These are phyloP conservation scores for Epichloe gansuensis DNA, from an alignment of 2,329 filamentous ascomycete species.

Conservation along the genomic window DNA sequence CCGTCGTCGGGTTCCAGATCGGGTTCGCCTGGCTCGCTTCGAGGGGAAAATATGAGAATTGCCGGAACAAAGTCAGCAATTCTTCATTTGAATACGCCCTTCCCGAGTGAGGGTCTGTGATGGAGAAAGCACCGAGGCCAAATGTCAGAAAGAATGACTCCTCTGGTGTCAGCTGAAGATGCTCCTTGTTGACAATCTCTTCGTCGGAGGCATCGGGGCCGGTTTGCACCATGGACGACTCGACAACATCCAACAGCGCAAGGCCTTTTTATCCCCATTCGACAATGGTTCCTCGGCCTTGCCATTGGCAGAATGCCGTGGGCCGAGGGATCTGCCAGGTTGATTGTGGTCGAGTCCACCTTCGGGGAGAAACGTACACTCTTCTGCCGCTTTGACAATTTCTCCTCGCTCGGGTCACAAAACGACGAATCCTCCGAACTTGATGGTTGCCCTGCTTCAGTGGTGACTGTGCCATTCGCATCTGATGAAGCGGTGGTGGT, in stretches of 20 bases:
- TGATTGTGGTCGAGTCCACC: slow-evolving; percentile 52
- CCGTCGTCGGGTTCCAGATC: slow-evolving; percentile 60
- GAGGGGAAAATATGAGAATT: slow-evolving; percentile 55
- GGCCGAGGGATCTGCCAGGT: slow-evolving; percentile 38
- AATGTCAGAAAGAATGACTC: slow-evolving; percentile 88
- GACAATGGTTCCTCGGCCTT: not conserved
- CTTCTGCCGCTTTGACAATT: slow-evolving; percentile 36
- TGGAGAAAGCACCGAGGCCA: slow-evolving; percentile 58
- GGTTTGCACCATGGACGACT: not conserved
- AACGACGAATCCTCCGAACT: slow-evolving; percentile 4
- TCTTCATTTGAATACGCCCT: slow-evolving; percentile 37
- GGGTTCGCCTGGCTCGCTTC: slow-evolving; percentile 19
- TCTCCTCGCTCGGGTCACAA: slow-evolving; percentile 12
- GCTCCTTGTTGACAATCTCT: slow-evolving; percentile 48
- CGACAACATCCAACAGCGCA: not conserved
- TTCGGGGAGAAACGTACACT: slow-evolving; percentile 59
- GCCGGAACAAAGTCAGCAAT: slow-evolving; percentile 56
- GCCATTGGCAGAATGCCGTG: slow-evolving; percentile 21
- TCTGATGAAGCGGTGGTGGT: not conserved
- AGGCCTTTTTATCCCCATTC: not conserved
- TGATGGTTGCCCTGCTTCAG: not conserved
- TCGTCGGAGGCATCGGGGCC: not conserved
- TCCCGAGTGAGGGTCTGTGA: slow-evolving; percentile 40
- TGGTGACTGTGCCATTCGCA: not conserved
- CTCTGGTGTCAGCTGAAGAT: slow-evolving; percentile 82